Percentiles rank a stretch among this genome's conserved stretches.
These are phyloP conservation scores for Helicostylum pulchrum DNA, from an alignment of 192 early-diverging fungal species.

Conservation along the genomic window DNA sequence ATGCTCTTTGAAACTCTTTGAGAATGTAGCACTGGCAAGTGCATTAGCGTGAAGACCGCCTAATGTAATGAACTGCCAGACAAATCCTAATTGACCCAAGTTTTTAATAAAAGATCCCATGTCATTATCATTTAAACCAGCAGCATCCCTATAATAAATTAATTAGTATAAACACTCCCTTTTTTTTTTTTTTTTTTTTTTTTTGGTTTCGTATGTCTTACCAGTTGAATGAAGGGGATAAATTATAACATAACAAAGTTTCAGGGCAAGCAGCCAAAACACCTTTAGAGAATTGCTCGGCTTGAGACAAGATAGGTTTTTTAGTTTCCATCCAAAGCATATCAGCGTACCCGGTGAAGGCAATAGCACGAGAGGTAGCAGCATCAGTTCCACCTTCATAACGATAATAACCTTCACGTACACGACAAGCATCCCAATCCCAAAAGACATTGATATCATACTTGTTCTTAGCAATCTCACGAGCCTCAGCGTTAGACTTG, in stretches of 20 bases:
- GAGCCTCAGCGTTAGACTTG: conserved; percentile 82
- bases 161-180: too few species aligned
- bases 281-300: conserved; percentile 84
- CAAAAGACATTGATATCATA: conserved; percentile 73
- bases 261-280: conserved; percentile 78
- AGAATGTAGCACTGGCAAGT: conserved; percentile 72
- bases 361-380: conserved; percentile 77
- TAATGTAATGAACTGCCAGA: conserved; percentile 97
- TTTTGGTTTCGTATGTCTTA: not conserved
- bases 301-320: conserved; percentile 89
- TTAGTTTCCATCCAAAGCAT: conserved; percentile 98
- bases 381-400: conserved; percentile 93
- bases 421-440: conserved; percentile 87
- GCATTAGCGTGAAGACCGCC: conserved; percentile 94
- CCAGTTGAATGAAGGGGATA: conserved; percentile 98
- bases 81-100: conserved; percentile 89
- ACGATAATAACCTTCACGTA: conserved; percentile 95
- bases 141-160: conserved; percentile 55
- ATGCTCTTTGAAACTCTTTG: conserved; percentile 77
- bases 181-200: too few species aligned
- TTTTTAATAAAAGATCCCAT: conserved; percentile 81
- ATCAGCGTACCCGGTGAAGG: conserved; percentile 88
- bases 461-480: conserved; percentile 65
- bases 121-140: conserved; percentile 88
- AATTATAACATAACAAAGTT: conserved; percentile 91